A percentile compares a stretch with the other conserved stretches of the same genome.
Conservation (phyloP, 2,329 filamentous ascomycete genomes). For the Aspergillus bombycis region DNA sequence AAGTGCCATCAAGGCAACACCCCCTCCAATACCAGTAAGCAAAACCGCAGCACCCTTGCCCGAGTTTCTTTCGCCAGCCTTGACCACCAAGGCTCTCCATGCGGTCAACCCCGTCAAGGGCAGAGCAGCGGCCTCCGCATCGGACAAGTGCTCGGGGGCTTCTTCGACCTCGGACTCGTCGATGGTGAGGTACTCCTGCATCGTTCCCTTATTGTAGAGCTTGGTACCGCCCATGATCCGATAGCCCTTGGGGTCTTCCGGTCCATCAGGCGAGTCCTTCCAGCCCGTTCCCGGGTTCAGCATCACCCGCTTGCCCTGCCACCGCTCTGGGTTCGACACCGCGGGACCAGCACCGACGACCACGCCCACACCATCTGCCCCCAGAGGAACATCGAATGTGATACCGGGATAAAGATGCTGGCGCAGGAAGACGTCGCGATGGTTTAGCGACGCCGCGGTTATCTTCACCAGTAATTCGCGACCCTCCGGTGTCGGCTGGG, state of each 20-base stretch:
- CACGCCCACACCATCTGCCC: slow-evolving; percentile 79
- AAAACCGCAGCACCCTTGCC: slow-evolving; percentile 71
- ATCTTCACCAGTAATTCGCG: slow-evolving; percentile 75
- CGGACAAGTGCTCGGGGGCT: slow-evolving; percentile 71
- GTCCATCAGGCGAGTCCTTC: slow-evolving; percentile 70
- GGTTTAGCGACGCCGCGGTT: slow-evolving; percentile 82
- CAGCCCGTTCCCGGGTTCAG: slow-evolving; percentile 79
- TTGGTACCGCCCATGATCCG: slow-evolving; percentile 60
- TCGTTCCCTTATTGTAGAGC: slow-evolving; percentile 67
- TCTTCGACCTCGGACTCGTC: slow-evolving; percentile 73
- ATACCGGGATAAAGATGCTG: slow-evolving; percentile 88
- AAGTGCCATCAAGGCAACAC: slow-evolving; percentile 81
- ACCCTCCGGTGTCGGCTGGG: slow-evolving; percentile 65
- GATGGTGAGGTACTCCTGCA: slow-evolving; percentile 73
- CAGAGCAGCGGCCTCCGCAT: slow-evolving; percentile 78
- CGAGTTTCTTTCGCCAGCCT: slow-evolving; percentile 64
- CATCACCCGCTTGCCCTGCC: slow-evolving; percentile 71
- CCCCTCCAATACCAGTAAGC: slow-evolving; percentile 89
- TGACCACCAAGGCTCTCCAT: slow-evolving; percentile 83
- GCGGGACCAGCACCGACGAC: slow-evolving; percentile 67
- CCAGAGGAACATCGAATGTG: slow-evolving; percentile 75
- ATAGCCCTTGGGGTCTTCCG: slow-evolving; percentile 61
- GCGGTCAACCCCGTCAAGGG: slow-evolving; percentile 85
- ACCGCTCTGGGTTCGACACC: slow-evolving; percentile 53
- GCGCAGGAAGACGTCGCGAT: slow-evolving; percentile 92